Evolutionary conservation across 768 basidiomycete species (phyloP).

Genomic region (Rhizopogon roseolus): DNA sequence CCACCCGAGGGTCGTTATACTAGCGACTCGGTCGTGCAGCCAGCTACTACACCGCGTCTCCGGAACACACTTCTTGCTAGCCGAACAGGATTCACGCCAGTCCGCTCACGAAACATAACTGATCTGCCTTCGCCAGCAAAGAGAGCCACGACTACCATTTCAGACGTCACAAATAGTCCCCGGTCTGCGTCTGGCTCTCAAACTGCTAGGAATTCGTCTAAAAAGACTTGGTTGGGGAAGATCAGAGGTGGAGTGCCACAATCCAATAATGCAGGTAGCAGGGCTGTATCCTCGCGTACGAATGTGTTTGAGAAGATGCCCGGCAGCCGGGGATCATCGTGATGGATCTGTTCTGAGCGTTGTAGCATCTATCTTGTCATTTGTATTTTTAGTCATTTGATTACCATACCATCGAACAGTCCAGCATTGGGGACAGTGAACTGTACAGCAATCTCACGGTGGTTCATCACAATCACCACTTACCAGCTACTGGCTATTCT

Average conservation of each 20-base stretch:
- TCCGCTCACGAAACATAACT: slow-evolving; percentile 38
- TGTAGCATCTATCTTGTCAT: slow-evolving; percentile 4
- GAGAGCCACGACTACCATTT: slow-evolving; percentile 34
- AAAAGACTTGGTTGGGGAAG: slow-evolving; percentile 71
- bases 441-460: no score
- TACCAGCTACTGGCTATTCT: neutral
- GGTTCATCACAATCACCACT: neutral
- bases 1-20: slow-evolving; percentile 63
- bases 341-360: slow-evolving; percentile 5
- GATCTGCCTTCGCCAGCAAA: slow-evolving; percentile 46
- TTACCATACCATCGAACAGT: no score
- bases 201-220: slow-evolving; percentile 34
- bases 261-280: slow-evolving; percentile 6
- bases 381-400: slow-evolving; percentile 3
- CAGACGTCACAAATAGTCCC: slow-evolving; percentile 70
- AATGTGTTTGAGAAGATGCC: slow-evolving; percentile 14
- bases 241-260: slow-evolving; percentile 41
- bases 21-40: slow-evolving; percentile 29
- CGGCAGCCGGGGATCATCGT: neutral
- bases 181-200: slow-evolving; percentile 24
- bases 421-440: no score
- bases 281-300: neutral
- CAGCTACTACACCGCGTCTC: slow-evolving; percentile 52
- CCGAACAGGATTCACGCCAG: slow-evolving; percentile 71
- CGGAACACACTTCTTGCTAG: slow-evolving; percentile 53